These are phyloP conservation scores for Leucogyrophana mollusca DNA, from an alignment of 768 basidiomycete species.

Conservation along the genomic window DNA sequence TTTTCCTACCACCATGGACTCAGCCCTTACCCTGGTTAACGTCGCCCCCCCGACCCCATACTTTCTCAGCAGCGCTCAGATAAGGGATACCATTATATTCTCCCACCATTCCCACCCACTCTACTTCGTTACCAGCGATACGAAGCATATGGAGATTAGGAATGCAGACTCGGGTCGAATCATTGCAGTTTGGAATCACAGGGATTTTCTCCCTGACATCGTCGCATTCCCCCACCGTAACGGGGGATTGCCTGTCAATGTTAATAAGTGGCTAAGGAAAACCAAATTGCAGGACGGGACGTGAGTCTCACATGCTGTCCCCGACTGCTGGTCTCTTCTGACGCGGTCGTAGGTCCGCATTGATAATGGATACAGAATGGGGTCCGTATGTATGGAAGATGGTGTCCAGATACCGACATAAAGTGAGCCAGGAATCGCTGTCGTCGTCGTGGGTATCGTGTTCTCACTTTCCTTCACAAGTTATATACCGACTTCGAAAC, in stretches of 20 bases:
- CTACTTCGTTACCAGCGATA: constrained; percentile 22
- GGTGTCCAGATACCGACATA: constrained; percentile 19
- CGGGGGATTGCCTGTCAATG: constrained; percentile 6
- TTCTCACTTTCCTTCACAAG: constrained; percentile 4
- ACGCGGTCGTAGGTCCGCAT: constrained; percentile 11
- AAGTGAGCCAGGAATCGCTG: constrained; percentile 9
- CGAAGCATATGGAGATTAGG: constrained; percentile 15
- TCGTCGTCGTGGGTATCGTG: background rate
- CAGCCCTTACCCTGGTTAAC: constrained; percentile 24
- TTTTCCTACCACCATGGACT: constrained; percentile 22
- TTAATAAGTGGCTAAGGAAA: constrained; percentile 27
- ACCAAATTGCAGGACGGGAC: constrained; percentile 19
- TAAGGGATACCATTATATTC: constrained; percentile 18
- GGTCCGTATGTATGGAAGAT: constrained; percentile 27
- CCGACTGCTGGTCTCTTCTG: too few relatives aligned
- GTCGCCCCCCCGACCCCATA: constrained; percentile 23
- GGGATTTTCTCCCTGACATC: constrained; percentile 24
- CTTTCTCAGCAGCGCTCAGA: constrained; percentile 19
- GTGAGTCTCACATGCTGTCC: too few relatives aligned
- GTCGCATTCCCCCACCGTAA: constrained; percentile 23
- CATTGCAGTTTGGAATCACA: constrained; percentile 23
- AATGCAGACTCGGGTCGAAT: constrained; percentile 8
- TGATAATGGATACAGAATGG: constrained; percentile 18
- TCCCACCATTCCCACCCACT: constrained; percentile 18
- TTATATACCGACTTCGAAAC: constrained; percentile 23